Base-by-base conservation (phyloP, 139 green algal genomes). In the Eudorina sp. region DNA sequence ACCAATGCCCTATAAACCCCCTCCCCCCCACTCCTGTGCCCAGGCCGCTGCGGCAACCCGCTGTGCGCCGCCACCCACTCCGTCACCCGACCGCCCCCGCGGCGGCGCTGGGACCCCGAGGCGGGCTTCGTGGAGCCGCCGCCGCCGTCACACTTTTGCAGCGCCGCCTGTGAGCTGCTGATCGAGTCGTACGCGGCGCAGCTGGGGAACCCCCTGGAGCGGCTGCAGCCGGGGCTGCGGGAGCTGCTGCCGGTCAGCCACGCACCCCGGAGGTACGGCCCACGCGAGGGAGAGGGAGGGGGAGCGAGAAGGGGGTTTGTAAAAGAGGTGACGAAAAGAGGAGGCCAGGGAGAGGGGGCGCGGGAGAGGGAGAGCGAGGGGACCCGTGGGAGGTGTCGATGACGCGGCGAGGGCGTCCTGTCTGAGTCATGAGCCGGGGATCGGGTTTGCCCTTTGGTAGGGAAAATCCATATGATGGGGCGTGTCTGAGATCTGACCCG, bases 1-100 rank as follows among this genome's bases (percentile, higher is more conserved):
- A n/a, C n/a, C n/a, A n/a, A n/a, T n/a, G n/a, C n/a, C n/a, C n/a
- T n/a, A n/a, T n/a, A n/a, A n/a, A n/a, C n/a, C n/a, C n/a, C n/a
- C n/a, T n/a, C n/a, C n/a, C n/a, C n/a, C n/a, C n/a, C n/a, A n/a
- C n/a, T n/a, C n/a, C n/a, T n/a, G n/a, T n/a, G n/a, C 29, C 34
- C 80, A 87, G 90, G 90, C 69, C 85, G 84, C 43, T 93, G 92
- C 51, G 92, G 92, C 79, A 93, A 90, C 74, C 90, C 90, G 31
- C 89, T 91, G 41, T 92, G 91, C 68, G 2, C 5, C 31, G 8
- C 27, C 9, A 6, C 46, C 4, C 81, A 87, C 81, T 40, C 43
- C 21, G 16, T 87, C 8, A 18, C 45, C 23, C 18, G 43, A 3
- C 31, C 75, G 16, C 25, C 68, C 60, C 25, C 66, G 40, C 31